A percentile compares a stretch with the other conserved stretches of the same genome.
These are phyloP conservation scores for Arthroderma sp. DNA, from an alignment of 2,329 filamentous ascomycete genomes.

Conservation along the genomic window DNA sequence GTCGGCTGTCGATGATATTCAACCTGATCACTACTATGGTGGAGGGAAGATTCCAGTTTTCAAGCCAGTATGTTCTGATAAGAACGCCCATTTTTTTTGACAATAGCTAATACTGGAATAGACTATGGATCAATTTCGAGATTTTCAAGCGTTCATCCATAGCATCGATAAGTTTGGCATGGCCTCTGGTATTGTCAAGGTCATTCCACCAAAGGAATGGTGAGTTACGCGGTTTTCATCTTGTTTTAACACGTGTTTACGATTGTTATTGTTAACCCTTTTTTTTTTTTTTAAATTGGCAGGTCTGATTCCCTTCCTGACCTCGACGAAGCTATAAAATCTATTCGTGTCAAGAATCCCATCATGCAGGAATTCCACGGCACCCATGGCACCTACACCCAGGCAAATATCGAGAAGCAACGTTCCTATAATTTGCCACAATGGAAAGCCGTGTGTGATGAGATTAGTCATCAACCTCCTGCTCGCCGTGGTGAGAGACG, in stretches of 20 bases:
- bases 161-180: slow-evolving; percentile 91
- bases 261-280: slow-evolving; percentile 1
- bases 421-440: slow-evolving; percentile 92
- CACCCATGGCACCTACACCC: slow-evolving; percentile 85
- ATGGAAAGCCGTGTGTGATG: slow-evolving; percentile 86
- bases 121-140: slow-evolving; percentile 85
- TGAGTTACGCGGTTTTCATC: slow-evolving; percentile 32
- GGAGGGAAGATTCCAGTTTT: slow-evolving; percentile 79
- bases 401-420: slow-evolving; percentile 93
- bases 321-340: slow-evolving; percentile 76
- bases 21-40: slow-evolving; percentile 78
- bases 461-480: slow-evolving; percentile 90
- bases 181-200: slow-evolving; percentile 93
- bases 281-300: slow-evolving; percentile 1
- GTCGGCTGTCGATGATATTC: slow-evolving; percentile 50
- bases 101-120: slow-evolving; percentile 17
- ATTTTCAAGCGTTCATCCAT: slow-evolving; percentile 83
- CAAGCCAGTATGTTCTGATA: slow-evolving; percentile 52
- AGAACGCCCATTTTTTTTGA: neutral
- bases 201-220: slow-evolving; percentile 90
- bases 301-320: slow-evolving; percentile 59
- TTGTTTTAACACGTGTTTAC: neutral
- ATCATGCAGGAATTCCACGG: slow-evolving; percentile 98
- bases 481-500: slow-evolving; percentile 60
- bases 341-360: slow-evolving; percentile 85